Evolutionary conservation across 108 stramenopile species (phyloP).

Genomic region (Aureococcus anophagefferens): DNA sequence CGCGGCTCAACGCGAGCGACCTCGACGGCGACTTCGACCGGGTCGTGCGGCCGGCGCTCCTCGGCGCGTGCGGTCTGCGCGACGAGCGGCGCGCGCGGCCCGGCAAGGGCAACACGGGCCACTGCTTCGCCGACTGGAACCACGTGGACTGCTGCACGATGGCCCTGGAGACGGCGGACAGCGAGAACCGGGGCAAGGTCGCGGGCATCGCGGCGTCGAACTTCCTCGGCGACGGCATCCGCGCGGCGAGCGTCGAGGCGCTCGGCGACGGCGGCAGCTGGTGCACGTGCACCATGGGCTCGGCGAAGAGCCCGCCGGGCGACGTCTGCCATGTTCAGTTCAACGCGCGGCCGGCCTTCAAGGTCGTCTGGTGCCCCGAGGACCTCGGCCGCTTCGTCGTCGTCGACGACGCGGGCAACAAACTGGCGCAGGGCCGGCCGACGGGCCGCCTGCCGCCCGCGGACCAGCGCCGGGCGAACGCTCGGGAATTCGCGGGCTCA

Average conservation of each 20-base stretch:
- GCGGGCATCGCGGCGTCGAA: conserved; percentile 69
- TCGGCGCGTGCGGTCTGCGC: no score
- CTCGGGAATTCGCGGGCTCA: conserved; percentile 66
- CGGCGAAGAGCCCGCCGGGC: conserved; percentile 44
- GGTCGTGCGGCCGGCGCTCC: no score
- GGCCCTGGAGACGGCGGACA: conserved; percentile 53
- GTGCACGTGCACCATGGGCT: conserved; percentile 76
- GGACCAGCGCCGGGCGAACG: conserved; percentile 61
- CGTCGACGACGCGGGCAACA: conserved; percentile 67
- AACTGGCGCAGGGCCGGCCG: conserved; percentile 22
- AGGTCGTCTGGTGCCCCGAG: conserved; percentile 78
- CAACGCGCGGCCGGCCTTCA: conserved; percentile 68
- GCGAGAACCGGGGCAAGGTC: conserved; percentile 56
- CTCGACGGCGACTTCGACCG: no score
- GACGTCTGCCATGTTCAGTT: conserved; percentile 87
- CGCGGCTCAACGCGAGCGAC: no score
- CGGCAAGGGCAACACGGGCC: no score
- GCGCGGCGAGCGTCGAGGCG: conserved; percentile 62
- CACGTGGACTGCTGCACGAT: conserved; percentile 79
- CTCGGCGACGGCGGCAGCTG: conserved; percentile 73
- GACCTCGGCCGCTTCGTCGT: conserved; percentile 68
- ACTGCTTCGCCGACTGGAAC: conserved; percentile 84
- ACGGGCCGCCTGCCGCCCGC: conserved; percentile 49
- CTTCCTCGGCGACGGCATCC: conserved; percentile 61
- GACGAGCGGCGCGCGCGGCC: no score